phyloP scores from a whole-genome alignment of 2,329 filamentous ascomycete genomes.

The Fusarium nygamai region DNA sequence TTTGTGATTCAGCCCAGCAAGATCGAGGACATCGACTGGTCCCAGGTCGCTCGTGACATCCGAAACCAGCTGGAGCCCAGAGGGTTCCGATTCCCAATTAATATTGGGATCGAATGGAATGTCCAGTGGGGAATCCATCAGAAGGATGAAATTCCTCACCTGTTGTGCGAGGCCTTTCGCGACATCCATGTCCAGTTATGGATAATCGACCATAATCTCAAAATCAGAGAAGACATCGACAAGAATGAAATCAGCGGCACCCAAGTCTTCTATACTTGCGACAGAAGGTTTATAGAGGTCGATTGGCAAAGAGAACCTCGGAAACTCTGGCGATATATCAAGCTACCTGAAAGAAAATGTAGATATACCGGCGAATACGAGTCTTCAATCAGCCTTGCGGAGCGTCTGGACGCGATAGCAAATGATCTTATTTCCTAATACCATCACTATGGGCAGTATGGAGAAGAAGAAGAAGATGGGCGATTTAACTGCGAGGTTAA shows the following conservation, averaged over 20 bases:
- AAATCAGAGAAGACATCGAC: not conserved
- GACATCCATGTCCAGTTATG: not conserved
- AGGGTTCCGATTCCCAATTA: accelerated
- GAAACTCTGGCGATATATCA: not conserved
- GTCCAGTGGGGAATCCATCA: not conserved
- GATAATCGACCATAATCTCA: not conserved
- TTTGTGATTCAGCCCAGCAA: not conserved
- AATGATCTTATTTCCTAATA: too few relatives aligned
- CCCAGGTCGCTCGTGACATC: not conserved
- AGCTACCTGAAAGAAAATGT: too few relatives aligned
- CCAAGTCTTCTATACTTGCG: not conserved
- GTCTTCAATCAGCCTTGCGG: too few relatives aligned
- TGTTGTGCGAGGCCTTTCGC: not conserved
- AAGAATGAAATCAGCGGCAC: too few relatives aligned
- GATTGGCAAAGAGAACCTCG: accelerated
- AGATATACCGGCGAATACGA: too few relatives aligned
- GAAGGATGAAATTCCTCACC: accelerated
- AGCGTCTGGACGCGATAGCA: too few relatives aligned
- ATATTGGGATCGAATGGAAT: not conserved
- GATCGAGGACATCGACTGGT: not conserved
- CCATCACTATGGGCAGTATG: not conserved
- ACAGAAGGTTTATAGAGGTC: not conserved
- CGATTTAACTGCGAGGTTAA: not conserved
- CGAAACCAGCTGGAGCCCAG: not conserved
- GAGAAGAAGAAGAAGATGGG: not conserved